Base-by-base conservation (phyloP, 2,329 filamentous ascomycete species). In the Aspergillus quadrilineatus region DNA sequence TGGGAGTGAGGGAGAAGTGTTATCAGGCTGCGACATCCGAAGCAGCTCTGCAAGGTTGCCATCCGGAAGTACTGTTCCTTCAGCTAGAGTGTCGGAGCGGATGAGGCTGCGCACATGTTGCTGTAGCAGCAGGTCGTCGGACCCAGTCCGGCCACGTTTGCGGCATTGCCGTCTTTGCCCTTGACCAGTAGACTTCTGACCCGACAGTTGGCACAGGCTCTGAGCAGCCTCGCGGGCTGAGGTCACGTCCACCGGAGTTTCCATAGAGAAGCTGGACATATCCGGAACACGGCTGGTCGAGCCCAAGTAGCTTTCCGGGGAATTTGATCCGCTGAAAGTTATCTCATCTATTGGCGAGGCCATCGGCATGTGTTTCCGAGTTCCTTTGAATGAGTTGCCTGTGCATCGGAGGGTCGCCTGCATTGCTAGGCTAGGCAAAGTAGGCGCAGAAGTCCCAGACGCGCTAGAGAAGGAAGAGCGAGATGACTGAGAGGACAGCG, bases 401-500 rank as follows among this genome's bases (percentile, higher is more conserved):
- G 73, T 72, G 62, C 69, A 71, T 42, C 73, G 73, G 59, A 75
- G 65, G 47, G 74, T 73, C n/a, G 75, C 72, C 64, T 71, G 71
- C 46, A 73, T 67, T n/a, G 73, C 73, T 61, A 75, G 56, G 12
- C 71, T 69, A 56, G 72, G 65, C 44, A 70, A 60, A 15, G 62
- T 60, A 41, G 65, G 60, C 50, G 63, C 67, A 59, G 64, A 26
- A 43, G 65, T 63, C 34, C 65, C 69, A 17, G 74, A 76, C 14
- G 73, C 67, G 51, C 65, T 74, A n/a, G 76, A 78, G 4, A 75
- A 78, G 4, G 76, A 77, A 15, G 76, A 84, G 69, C 82, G 80
- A 73, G 81, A 83, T 69, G 70, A 74, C 63, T 74, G 75, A 62
- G 71, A 83, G 53, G 82, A 82, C 58, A 83, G 74, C 12, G 79